Conservation (phyloP, 345 rosid species). For the Gossypium longicalyx region DNA sequence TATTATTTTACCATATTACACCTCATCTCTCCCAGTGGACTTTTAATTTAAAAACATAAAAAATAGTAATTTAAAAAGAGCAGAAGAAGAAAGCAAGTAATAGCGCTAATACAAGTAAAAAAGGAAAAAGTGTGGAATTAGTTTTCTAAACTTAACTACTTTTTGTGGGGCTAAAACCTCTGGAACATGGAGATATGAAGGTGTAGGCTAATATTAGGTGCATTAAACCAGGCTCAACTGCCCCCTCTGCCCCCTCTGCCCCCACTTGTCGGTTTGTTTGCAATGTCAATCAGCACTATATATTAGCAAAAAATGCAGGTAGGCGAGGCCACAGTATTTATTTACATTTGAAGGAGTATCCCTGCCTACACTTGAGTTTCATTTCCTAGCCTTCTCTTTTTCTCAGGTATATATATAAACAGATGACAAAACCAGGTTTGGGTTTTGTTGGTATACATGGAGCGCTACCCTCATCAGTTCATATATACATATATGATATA, state of each 20-base stretch:
- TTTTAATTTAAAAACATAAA: no score
- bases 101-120: no score
- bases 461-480: no score
- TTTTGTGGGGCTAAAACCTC: background rate
- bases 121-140: no score
- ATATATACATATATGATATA: no score
- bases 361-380: background rate
- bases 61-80: no score
- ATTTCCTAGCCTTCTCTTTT: background rate
- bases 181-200: background rate
- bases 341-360: background rate
- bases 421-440: background rate
- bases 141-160: no score
- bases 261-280: background rate
- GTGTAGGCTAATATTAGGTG: background rate
- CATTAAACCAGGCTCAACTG: conserved; percentile 13
- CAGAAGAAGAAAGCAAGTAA: no score
- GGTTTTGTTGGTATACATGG: background rate
- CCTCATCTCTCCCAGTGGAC: no score
- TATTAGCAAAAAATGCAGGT: background rate
- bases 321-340: background rate
- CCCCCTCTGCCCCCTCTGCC: background rate
- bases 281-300: background rate
- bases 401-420: background rate
- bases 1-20: no score